phyloP scores from a whole-genome alignment of 179 eudicot genomes.

The Pouteria campechiana region DNA sequence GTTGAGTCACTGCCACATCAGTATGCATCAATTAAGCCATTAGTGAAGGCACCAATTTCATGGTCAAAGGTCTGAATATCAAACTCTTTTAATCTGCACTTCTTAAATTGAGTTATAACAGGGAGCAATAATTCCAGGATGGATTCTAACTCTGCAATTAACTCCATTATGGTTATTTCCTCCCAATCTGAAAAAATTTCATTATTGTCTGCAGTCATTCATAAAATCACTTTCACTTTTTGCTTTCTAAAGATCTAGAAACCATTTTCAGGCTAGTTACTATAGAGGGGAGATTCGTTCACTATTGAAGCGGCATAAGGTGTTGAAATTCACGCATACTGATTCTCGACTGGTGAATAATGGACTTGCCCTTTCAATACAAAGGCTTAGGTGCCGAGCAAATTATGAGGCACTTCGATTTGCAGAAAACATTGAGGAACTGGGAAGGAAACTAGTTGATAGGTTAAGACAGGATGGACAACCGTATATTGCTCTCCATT shows the following conservation, averaged over 20 bases:
- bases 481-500: constrained; percentile 65
- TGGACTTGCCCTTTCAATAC: constrained; percentile 43
- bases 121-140: no score
- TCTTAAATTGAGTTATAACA: no score
- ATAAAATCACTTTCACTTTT: neutral
- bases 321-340: constrained; percentile 57
- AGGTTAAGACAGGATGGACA: constrained; percentile 31
- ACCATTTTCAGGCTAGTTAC: constrained; percentile 40
- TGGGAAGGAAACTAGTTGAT: constrained; percentile 38
- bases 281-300: constrained; percentile 41
- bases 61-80: constrained; percentile 60
- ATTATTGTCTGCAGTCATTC: no score
- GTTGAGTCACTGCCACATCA: constrained; percentile 53
- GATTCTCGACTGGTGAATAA: constrained; percentile 74
- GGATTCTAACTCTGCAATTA: no score
- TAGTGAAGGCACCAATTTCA: constrained; percentile 54
- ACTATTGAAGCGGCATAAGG: constrained; percentile 41
- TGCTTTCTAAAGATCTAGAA: neutral
- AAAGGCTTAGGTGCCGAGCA: constrained; percentile 68
- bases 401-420: constrained; percentile 61
- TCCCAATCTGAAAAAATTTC: no score
- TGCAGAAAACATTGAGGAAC: constrained; percentile 48
- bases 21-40: constrained; percentile 28
- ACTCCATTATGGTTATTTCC: no score
- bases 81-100: neutral